phyloP scores from a whole-genome alignment of 2,329 filamentous ascomycete genomes.

The Colletotrichum abscissum region DNA sequence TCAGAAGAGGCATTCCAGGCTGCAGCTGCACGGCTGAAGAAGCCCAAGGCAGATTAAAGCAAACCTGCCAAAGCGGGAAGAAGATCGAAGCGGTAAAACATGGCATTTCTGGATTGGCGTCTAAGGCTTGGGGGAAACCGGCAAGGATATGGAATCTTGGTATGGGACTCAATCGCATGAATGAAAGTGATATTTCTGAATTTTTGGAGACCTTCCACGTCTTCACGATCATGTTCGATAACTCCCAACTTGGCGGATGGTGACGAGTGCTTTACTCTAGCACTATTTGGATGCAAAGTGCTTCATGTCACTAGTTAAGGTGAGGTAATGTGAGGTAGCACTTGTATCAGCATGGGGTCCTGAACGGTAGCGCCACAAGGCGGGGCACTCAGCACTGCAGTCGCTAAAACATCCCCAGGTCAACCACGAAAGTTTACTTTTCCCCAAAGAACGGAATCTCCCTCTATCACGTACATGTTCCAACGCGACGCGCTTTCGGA shows the following conservation, averaged over 20 bases:
- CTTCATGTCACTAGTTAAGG: too few species aligned
- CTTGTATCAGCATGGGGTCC: too few species aligned
- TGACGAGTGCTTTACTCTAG: neutral
- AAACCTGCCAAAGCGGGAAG: conserved; percentile 15
- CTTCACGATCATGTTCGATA: neutral
- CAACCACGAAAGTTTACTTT: conserved; percentile 12
- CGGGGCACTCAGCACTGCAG: conserved; percentile 16
- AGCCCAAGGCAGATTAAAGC: conserved; percentile 42
- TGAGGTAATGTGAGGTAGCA: too few species aligned
- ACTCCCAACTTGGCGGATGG: neutral
- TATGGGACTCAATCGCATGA: neutral
- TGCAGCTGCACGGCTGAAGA: conserved; percentile 61
- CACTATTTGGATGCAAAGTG: neutral
- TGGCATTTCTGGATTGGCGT: conserved; percentile 14
- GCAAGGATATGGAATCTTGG: neutral
- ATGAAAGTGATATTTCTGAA: neutral
- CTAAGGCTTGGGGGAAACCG: neutral
- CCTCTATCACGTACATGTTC: neutral
- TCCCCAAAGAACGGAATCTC: neutral
- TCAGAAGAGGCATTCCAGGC: conserved; percentile 71
- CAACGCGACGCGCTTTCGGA: conserved; percentile 7
- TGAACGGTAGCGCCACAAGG: conserved; percentile 1
- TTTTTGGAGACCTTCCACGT: neutral
- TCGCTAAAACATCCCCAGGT: conserved; percentile 15
- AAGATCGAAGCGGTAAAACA: conserved; percentile 18